phyloP scores from a whole-genome alignment of 345 rosid species.

The Dimocarpus longan region DNA sequence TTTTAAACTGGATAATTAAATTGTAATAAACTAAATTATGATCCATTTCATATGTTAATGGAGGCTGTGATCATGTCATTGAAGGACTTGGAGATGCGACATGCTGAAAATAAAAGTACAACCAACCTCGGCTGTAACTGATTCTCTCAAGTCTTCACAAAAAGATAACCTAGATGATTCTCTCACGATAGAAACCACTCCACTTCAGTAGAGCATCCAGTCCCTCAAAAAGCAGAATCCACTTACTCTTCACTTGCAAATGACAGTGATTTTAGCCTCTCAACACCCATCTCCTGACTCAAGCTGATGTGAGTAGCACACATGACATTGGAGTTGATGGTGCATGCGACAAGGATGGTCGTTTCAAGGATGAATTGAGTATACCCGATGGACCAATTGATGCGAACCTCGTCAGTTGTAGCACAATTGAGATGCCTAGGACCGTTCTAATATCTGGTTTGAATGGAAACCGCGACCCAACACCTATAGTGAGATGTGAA shows the following conservation, averaged over 20 bases:
- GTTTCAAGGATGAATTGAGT: too few relatives aligned
- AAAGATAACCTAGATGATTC: conserved; percentile 26
- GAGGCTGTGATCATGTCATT: conserved; percentile 76
- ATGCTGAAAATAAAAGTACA: conserved; percentile 34
- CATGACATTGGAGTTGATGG: too few relatives aligned
- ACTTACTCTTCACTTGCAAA: conserved; percentile 30
- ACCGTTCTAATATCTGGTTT: too few relatives aligned
- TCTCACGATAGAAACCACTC: conserved; percentile 35
- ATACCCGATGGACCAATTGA: too few relatives aligned
- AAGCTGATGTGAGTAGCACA: too few relatives aligned
- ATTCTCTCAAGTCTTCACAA: conserved; percentile 32
- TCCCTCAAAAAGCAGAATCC: conserved; percentile 34
- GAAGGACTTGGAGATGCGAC: conserved; percentile 55
- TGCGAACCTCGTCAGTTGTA: too few relatives aligned
- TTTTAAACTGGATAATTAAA: too few relatives aligned
- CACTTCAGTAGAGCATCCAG: conserved; percentile 27
- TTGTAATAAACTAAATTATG: too few relatives aligned
- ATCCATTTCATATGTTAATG: conserved; percentile 72
- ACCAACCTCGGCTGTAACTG: conserved; percentile 25
- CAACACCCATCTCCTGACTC: conserved; percentile 34
- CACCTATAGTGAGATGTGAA: too few relatives aligned
- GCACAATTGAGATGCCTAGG: too few relatives aligned
- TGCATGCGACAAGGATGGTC: too few relatives aligned
- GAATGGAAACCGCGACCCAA: too few relatives aligned
- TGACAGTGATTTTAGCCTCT: conserved; percentile 26